A percentile compares a stretch with the other conserved stretches of the same genome.
Conservation (phyloP, 2,329 filamentous ascomycete species). For the Rutstroemia sp. region DNA sequence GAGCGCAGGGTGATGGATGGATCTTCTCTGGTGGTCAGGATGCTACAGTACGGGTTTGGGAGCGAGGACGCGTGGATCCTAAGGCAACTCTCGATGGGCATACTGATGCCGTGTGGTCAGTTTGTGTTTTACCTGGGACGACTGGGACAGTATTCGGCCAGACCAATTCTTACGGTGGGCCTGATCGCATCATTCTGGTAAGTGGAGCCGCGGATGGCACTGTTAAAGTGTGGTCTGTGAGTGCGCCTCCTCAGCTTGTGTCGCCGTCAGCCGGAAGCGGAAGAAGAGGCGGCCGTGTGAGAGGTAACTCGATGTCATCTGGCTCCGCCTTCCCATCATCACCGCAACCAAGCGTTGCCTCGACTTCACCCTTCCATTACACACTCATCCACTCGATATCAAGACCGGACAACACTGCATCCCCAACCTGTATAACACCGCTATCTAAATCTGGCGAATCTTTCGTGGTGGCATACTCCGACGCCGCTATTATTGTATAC, state of each 20-base stretch:
- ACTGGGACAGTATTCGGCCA: constrained; percentile 74
- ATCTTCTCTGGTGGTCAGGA: constrained; percentile 97
- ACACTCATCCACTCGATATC: constrained; percentile 82
- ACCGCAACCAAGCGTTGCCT: constrained; percentile 81
- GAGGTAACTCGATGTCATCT: constrained; percentile 89
- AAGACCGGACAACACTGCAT: constrained; percentile 59
- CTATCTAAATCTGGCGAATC: constrained; percentile 75
- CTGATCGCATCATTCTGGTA: constrained; percentile 82
- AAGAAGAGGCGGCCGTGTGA: constrained; percentile 67
- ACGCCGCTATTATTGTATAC: constrained; percentile 85
- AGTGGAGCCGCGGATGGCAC: constrained; percentile 88
- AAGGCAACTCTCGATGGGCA: constrained; percentile 93
- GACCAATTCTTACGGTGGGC: constrained; percentile 64
- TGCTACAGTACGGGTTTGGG: constrained; percentile 88
- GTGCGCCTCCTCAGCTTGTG: constrained; percentile 76
- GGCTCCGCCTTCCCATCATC: constrained; percentile 87
- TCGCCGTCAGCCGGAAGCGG: constrained; percentile 65
- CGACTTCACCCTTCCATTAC: constrained; percentile 78
- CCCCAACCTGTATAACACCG: constrained; percentile 87
- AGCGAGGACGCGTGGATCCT: constrained; percentile 85
- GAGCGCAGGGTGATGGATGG: constrained; percentile 89
- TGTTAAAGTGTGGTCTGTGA: constrained; percentile 91
- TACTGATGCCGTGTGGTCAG: constrained; percentile 90
- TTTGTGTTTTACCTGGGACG: constrained; percentile 84
- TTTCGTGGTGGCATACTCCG: constrained; percentile 88